Conservation (phyloP, 768 basidiomycete species). For the Stropharia rugosoannulata region DNA sequence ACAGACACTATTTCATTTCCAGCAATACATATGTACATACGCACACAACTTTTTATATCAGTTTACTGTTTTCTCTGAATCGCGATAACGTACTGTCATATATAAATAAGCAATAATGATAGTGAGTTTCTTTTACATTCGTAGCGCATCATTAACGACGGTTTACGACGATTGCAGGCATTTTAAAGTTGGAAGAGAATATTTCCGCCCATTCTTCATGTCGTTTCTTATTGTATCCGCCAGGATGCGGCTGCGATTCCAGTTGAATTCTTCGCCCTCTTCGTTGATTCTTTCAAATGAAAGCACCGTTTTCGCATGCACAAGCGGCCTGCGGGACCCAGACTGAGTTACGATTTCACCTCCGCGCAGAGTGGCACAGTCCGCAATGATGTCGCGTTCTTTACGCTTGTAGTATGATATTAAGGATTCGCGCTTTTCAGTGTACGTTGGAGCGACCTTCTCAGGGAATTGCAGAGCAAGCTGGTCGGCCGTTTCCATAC, state of each 20-base stretch:
- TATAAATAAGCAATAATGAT: too few relatives aligned
- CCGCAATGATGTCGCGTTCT: not conserved
- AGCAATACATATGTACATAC: too few relatives aligned
- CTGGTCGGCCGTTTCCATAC: constrained; percentile 35
- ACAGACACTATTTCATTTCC: too few relatives aligned
- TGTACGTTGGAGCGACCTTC: constrained; percentile 32
- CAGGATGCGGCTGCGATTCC: constrained; percentile 33
- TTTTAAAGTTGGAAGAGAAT: constrained; percentile 26
- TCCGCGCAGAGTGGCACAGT: not conserved
- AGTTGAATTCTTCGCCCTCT: constrained; percentile 33
- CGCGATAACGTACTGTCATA: too few relatives aligned
- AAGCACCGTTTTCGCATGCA: constrained; percentile 15
- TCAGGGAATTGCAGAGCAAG: constrained; percentile 45
- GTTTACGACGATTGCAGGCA: constrained; percentile 25
- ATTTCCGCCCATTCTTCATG: constrained; percentile 26
- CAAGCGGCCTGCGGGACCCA: not conserved
- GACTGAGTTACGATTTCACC: not conserved
- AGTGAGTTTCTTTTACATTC: too few relatives aligned
- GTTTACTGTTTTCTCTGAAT: too few relatives aligned
- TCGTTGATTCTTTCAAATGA: constrained; percentile 28
- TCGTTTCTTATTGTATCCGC: constrained; percentile 28
- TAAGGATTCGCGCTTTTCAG: constrained; percentile 22
- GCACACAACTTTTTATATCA: too few relatives aligned
- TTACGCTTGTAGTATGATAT: constrained; percentile 15
- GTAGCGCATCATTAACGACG: too few relatives aligned